These are phyloP conservation scores for Avena atlantica DNA, from an alignment of 176 grass and related monocot species.

Conservation along the genomic window DNA sequence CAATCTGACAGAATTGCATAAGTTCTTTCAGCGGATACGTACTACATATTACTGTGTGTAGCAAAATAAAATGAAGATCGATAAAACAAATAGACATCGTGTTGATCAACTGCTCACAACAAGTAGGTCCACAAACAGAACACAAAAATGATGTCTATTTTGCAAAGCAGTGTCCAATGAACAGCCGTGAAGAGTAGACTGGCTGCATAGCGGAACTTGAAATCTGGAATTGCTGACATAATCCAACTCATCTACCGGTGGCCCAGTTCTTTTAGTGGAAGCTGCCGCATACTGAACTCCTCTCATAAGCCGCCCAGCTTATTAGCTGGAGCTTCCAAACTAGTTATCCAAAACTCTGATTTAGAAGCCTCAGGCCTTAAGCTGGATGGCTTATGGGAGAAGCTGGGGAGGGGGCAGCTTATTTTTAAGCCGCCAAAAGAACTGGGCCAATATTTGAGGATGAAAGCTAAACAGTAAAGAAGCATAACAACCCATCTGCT, in stretches of 20 bases:
- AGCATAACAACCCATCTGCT: neutral
- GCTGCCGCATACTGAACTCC: no score
- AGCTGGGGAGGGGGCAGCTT: no score
- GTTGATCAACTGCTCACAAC: conserved; percentile 12
- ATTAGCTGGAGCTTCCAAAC: no score
- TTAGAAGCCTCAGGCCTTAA: no score
- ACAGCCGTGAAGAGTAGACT: neutral
- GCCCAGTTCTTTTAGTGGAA: no score
- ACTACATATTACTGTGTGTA: neutral
- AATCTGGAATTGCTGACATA: neutral
- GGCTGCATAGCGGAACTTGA: neutral
- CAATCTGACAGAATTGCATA: neutral
- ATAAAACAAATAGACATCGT: conserved; percentile 24
- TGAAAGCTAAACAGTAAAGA: neutral
- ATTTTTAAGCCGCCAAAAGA: no score
- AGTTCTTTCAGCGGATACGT: conserved; percentile 19
- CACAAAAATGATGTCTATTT: neutral
- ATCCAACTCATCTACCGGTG: neutral
- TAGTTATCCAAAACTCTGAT: no score
- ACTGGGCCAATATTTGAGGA: no score
- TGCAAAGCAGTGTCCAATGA: neutral
- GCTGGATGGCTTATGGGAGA: no score
- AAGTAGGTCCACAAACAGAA: conserved; percentile 23
- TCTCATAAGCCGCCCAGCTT: no score
- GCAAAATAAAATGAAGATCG: neutral